Evolutionary conservation across 768 basidiomycete species (phyloP).

Genomic region (Chiua virens): DNA sequence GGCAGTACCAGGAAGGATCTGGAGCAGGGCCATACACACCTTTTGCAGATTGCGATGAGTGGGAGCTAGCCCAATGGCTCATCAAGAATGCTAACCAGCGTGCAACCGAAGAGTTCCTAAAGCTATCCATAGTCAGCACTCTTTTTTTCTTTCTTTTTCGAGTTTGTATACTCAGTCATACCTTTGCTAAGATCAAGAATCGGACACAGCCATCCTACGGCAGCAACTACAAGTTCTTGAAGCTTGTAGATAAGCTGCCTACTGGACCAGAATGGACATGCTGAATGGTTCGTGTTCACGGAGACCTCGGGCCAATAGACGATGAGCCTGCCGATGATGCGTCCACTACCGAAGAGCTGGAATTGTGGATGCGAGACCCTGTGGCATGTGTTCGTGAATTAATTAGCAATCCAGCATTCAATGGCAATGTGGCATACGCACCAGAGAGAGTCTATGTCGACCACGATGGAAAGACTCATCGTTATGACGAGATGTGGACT

Average conservation of each 20-base stretch:
- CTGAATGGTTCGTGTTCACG: background rate
- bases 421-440: background rate
- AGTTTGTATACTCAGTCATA: too few species aligned
- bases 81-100: background rate
- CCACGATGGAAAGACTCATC: background rate
- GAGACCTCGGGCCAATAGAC: background rate
- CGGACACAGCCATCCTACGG: background rate
- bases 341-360: conserved; percentile 11
- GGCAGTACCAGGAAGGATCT: background rate
- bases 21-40: background rate
- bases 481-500: conserved; percentile 9
- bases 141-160: too few species aligned
- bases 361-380: conserved; percentile 33
- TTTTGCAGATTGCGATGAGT: background rate
- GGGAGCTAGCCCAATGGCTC: background rate
- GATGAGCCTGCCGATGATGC: background rate
- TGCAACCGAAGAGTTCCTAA: background rate
- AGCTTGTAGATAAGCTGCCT: background rate
- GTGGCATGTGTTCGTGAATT: conserved; percentile 32
- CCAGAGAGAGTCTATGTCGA: conserved; percentile 4
- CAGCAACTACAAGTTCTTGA: background rate
- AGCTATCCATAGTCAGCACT: background rate
- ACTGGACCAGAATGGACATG: background rate
- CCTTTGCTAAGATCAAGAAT: too few species aligned
- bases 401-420: conserved; percentile 24